These are phyloP conservation scores for Monascus ruber DNA, from an alignment of 2,329 filamentous ascomycete genomes.

Conservation along the genomic window DNA sequence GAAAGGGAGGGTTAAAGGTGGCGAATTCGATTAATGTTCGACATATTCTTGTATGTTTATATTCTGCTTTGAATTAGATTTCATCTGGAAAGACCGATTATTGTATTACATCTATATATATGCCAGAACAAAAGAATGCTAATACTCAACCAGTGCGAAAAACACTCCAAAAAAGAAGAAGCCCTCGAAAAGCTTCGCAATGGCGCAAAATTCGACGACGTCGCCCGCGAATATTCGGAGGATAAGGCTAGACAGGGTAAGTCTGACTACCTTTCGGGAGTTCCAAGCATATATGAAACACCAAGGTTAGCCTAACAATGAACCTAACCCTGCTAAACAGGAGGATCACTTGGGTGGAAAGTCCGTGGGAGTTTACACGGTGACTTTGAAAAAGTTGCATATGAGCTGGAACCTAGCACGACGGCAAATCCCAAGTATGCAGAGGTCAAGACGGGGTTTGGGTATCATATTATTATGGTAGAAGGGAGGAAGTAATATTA, in stretches of 20 bases:
- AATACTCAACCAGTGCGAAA: constrained; percentile 39
- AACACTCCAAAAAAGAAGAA: constrained; percentile 55
- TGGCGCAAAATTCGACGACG: constrained; percentile 53
- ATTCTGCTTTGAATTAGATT: neutral
- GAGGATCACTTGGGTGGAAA: constrained; percentile 54
- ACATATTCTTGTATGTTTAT: constrained; percentile 45
- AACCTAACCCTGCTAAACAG: constrained; percentile 21
- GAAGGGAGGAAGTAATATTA: constrained; percentile 46
- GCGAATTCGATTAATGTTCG: constrained; percentile 54
- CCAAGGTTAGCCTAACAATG: constrained; percentile 1
- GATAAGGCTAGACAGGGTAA: constrained; percentile 51
- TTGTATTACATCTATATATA: too few relatives aligned
- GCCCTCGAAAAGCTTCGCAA: constrained; percentile 49
- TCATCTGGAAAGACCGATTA: too few relatives aligned
- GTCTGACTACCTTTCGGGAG: constrained; percentile 1
- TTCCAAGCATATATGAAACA: neutral
- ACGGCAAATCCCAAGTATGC: constrained; percentile 50
- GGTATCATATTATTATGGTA: constrained; percentile 60
- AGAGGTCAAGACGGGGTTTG: constrained; percentile 52
- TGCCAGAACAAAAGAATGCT: neutral
- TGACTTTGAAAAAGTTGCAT: constrained; percentile 52
- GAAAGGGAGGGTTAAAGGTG: constrained; percentile 40
- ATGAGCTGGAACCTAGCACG: constrained; percentile 49
- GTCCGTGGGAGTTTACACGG: constrained; percentile 44
- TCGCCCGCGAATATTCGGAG: constrained; percentile 53